Evolutionary conservation across 1,139 yeast genomes (phyloP).

Genomic region (Protomyces arabidopsidicola): DNA sequence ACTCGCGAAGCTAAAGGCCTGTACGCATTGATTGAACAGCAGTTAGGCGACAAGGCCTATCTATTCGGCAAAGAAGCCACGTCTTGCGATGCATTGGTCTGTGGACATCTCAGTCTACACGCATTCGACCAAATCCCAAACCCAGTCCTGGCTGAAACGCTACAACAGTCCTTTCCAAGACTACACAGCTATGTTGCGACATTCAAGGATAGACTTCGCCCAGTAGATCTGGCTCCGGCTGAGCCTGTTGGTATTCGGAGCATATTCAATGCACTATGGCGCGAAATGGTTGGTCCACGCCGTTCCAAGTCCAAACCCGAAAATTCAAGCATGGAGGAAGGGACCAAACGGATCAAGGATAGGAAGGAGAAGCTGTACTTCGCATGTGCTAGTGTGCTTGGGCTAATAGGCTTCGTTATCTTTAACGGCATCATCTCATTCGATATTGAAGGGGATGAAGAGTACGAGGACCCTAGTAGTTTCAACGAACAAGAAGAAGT

Average conservation of each 20-base stretch:
- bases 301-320: not conserved
- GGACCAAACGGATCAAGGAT: not conserved
- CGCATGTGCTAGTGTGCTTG: not conserved
- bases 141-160: conserved; percentile 27
- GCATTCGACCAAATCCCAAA: conserved; percentile 34
- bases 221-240: not conserved
- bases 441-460: conserved; percentile 13
- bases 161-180: conserved; percentile 16
- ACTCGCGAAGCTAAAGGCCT: not conserved
- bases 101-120: conserved; percentile 22
- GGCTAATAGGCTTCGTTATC: conserved; percentile 6
- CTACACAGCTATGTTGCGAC: conserved; percentile 11
- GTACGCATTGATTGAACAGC: conserved; percentile 3
- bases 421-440: conserved; percentile 3
- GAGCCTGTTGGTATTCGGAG: not conserved
- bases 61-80: conserved; percentile 24
- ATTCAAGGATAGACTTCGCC: not conserved
- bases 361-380: conserved; percentile 7
- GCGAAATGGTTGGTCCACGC: not conserved
- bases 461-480: not conserved
- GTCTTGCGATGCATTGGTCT: conserved; percentile 26
- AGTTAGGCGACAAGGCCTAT: conserved; percentile 12
- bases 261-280: not conserved
- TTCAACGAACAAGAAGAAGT: not conserved
- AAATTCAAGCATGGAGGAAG: not conserved